Evolutionary conservation across 164 flowering plant genomes (phyloP).

Genomic region (Piper longum): DNA sequence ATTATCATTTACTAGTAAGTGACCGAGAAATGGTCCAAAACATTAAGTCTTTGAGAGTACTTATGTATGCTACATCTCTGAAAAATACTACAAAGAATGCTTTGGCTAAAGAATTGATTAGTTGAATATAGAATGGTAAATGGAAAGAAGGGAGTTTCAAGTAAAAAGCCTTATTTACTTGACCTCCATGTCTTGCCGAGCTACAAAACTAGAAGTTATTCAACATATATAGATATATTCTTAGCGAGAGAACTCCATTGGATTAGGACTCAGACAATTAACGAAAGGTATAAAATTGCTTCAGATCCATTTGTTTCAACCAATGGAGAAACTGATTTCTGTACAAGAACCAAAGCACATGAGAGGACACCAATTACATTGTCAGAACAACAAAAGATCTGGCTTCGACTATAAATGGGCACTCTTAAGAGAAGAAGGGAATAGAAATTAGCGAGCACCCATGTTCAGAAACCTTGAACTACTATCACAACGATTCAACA

Average conservation of each 20-base stretch:
- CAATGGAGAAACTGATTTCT: conserved; percentile 5
- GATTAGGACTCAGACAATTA: conserved; percentile 14
- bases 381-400: conserved; percentile 4
- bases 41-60: conserved; percentile 1
- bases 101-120: conserved; percentile 19
- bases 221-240: conserved; percentile 8
- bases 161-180: conserved; percentile 12
- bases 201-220: conserved; percentile 12
- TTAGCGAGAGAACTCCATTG: conserved; percentile 21
- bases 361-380: conserved; percentile 24
- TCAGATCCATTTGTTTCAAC: conserved; percentile 28
- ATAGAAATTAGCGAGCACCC: conserved; percentile 32
- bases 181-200: conserved; percentile 16
- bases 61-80: conserved; percentile 29
- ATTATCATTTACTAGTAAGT: conserved; percentile 6
- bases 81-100: conserved; percentile 21
- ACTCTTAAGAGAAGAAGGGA: background rate
- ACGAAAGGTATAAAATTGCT: conserved; percentile 13
- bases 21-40: conserved; percentile 16
- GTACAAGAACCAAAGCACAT: conserved; percentile 8
- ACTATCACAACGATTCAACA: conserved; percentile 3
- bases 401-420: background rate
- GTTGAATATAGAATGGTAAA: conserved; percentile 5
- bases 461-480: conserved; percentile 8
- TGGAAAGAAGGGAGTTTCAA: conserved; percentile 1